Base-by-base conservation (phyloP, 2,329 filamentous ascomycete genomes). In the Mycosphaerella arachidis region DNA sequence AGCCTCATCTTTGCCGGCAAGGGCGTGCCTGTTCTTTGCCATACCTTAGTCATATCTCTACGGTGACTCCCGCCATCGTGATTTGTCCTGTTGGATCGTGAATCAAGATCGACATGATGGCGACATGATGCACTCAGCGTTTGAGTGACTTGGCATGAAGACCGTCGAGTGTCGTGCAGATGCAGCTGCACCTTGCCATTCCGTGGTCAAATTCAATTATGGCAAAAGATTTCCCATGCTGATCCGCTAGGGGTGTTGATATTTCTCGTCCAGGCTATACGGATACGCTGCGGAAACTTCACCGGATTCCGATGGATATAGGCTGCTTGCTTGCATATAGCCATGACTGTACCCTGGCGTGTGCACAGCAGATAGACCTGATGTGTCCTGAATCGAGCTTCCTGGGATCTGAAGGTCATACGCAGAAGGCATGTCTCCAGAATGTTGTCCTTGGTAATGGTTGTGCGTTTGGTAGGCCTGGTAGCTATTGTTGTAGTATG, bases 331-430 rank as follows among this genome's bases (percentile, higher is more conserved):
- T 29, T 29, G 57, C 24, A 59, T 16, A 24, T 56, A 56, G 10
- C 55, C 53, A 10, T 62, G 40, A 48, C 58, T 56, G 54, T 63
- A 65, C n/a, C 53, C 53, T 53, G 57, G 46, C 48, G 51, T 58
- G 8, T 61, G 60, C 5, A 40, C 51, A 18, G 60, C 56, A 40
- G 57, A 43, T 35, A 63, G 43, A 45, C 31, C 46, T 24, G 56
- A 51, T 16, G 30, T 31, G 24, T 59, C 63, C 8, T 60, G 24
- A 46, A 64, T 56, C 16, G 57, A 55, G 51, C 57, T 58, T 10
- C 55, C 56, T 3, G 59, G 56, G 51, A 63, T 57, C 24, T 62
- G 60, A 35, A 65, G 54, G 8, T 59, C 60, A 40, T 63, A 63
- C 12, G 45, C 45, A 6, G 54, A 29, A 6, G 48, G 43, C 5